Percentiles rank a stretch among this genome's conserved stretches.
Evolutionary conservation across 129 eudicot species (phyloP).

Genomic region (Kitagawia praeruptora): DNA sequence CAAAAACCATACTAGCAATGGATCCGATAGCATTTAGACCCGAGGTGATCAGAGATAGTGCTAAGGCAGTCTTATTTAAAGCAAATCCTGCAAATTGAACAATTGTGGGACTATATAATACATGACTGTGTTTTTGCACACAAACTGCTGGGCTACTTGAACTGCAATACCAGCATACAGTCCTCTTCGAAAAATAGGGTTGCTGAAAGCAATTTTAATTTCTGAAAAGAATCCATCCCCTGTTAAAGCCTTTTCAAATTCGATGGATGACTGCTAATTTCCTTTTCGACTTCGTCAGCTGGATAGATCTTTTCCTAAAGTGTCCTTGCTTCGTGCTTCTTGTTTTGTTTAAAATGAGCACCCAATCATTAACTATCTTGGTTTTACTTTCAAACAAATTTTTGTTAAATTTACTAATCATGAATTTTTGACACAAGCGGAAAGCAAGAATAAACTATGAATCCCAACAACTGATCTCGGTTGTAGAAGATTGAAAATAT

Average conservation of each 20-base stretch:
- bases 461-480: too few species aligned
- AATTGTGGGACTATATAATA: conserved; percentile 13
- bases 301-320: conserved; percentile 49
- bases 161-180: conserved; percentile 60
- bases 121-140: conserved; percentile 9
- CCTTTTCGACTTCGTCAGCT: conserved; percentile 43
- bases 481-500: too few species aligned
- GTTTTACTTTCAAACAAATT: background rate
- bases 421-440: too few species aligned
- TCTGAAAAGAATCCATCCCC: too few species aligned
- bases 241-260: conserved; percentile 16
- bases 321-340: conserved; percentile 34
- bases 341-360: conserved; percentile 24
- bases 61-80: conserved; percentile 51
- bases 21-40: conserved; percentile 64
- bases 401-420: too few species aligned
- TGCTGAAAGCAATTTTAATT: too few species aligned
- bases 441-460: too few species aligned
- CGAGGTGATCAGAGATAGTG: conserved; percentile 52
- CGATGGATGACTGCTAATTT: conserved; percentile 38
- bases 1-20: conserved; percentile 44
- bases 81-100: conserved; percentile 62
- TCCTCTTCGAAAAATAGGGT: conserved; percentile 36
- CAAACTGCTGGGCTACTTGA: conserved; percentile 70
- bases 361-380: background rate